A percentile compares a stretch with the other conserved stretches of the same genome.
Evolutionary conservation across 768 basidiomycete species (phyloP).

Genomic region (Xerocomellus chrysenteron): DNA sequence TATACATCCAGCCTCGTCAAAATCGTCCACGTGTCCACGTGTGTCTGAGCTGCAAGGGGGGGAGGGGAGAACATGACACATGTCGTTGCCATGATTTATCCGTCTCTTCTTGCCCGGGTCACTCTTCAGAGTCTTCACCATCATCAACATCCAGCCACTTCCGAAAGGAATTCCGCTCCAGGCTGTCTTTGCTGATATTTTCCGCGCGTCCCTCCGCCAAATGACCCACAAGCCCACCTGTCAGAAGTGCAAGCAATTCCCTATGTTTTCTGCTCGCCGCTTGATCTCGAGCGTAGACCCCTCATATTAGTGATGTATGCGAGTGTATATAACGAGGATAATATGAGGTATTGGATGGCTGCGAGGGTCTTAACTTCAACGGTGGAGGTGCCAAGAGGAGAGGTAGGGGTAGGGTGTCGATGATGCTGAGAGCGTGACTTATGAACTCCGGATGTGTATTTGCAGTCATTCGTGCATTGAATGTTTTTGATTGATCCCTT

Average conservation of each 20-base stretch:
- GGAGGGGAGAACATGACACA: no score
- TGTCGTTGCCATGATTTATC: slow-evolving; percentile 84
- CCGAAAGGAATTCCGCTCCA: slow-evolving; percentile 39
- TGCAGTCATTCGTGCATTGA: not conserved
- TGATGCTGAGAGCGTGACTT: slow-evolving; percentile 55
- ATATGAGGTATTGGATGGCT: slow-evolving; percentile 69
- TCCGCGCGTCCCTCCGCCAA: slow-evolving; percentile 75
- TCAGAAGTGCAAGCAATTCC: slow-evolving; percentile 74
- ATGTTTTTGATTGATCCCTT: not conserved
- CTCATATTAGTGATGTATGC: slow-evolving; percentile 87
- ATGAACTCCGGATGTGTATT: slow-evolving; percentile 66
- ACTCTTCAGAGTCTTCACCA: no score
- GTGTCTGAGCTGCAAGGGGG: slow-evolving; percentile 76
- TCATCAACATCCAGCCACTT: slow-evolving; percentile 25
- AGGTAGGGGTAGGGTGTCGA: slow-evolving; percentile 58
- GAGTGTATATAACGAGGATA: slow-evolving; percentile 76
- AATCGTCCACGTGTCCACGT: no score
- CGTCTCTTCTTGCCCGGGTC: no score
- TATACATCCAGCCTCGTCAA: no score
- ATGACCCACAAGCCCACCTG: slow-evolving; percentile 87
- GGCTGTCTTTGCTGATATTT: slow-evolving; percentile 61
- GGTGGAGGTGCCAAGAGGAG: slow-evolving; percentile 57
- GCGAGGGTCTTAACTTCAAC: slow-evolving; percentile 55
- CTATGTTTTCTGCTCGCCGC: slow-evolving; percentile 68
- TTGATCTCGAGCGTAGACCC: slow-evolving; percentile 67